Base-by-base conservation (phyloP, 2,329 filamentous ascomycete genomes). In the Colletotrichum echinochloae region DNA sequence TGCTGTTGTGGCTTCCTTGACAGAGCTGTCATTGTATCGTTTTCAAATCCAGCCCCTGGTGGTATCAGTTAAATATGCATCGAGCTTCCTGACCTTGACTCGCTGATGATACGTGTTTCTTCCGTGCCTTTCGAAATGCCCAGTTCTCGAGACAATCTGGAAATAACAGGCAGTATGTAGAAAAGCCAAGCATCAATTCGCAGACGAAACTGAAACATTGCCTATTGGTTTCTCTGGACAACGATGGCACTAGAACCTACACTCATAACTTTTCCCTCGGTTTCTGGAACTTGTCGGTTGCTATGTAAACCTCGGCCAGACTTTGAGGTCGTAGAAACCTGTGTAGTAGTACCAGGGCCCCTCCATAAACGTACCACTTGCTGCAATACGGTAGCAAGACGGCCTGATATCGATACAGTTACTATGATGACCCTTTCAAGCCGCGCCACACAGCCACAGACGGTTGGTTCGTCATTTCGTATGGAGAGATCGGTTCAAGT, bases 281-380 rank as follows among this genome's bases (percentile, higher is more conserved):
- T 16, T 5, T 6, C 16, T 14, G 4, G 5, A 48, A 4, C 7
- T 6, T 1, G 6, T 5, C 5, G 44, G 2, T 12, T n/a, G 7
- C 20, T n/a, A n/a, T n/a, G 6, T 11, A 5, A 5, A 4, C 44
- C 44, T 23, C 18, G 91, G 89, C 0, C 89, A 41, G 18, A 8
- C 18, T 41, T 2, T 9, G 9, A 44, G 6, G 18, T 3, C 3
- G 39, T 20, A 18, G 6, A 18, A 41, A 20, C 6, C 18, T 20
- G 16, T 44, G 41, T 11, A n/a, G 41, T 11, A n/a, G 18, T 20
- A 2, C 41, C 41, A 44, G 20, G n/a, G 11, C 1, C 18, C 3
- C 20, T 44, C 20, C 18, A 11, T 11, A n/a, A 11, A 44, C 11
- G 18, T n/a, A 9, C 41, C 18, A n/a, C 9, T 44, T n/a, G 41